These are phyloP conservation scores for Cryptosporidium parvum DNA, from an alignment of 169 alveolate species.

Conservation along the genomic window DNA sequence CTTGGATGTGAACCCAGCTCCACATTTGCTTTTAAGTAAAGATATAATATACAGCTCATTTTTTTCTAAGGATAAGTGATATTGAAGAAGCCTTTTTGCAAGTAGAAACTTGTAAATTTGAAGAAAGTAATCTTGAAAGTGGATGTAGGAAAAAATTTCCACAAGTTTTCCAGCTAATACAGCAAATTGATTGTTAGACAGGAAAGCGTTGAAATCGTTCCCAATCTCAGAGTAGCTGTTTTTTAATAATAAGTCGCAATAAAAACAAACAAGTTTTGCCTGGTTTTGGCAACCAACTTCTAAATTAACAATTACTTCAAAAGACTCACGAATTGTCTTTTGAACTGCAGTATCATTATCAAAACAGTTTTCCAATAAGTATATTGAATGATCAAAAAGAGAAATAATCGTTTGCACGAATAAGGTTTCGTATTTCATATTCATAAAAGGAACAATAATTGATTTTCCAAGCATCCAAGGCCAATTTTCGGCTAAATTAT, in stretches of 20 bases:
- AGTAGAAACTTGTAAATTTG: slow-evolving; percentile 68
- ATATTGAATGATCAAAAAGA: slow-evolving; percentile 31
- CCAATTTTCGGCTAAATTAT: neutral
- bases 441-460: slow-evolving; percentile 27
- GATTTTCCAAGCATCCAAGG: slow-evolving; percentile 35
- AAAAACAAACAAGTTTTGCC: slow-evolving; percentile 38
- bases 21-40: slow-evolving; percentile 87
- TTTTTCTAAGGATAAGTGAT: slow-evolving; percentile 74
- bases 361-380: slow-evolving; percentile 22
- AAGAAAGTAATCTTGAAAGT: slow-evolving; percentile 59
- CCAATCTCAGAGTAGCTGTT: neutral
- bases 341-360: slow-evolving; percentile 28
- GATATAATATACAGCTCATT: slow-evolving; percentile 86
- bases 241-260: slow-evolving; percentile 42
- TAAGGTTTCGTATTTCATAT: neutral
- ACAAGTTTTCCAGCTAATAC: neutral
- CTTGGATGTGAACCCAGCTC: slow-evolving; percentile 90
- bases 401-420: slow-evolving; percentile 33
- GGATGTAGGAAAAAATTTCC: slow-evolving; percentile 54
- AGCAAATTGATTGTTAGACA: neutral
- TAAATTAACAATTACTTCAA: slow-evolving; percentile 62
- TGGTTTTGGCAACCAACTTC: slow-evolving; percentile 75
- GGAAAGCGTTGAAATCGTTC: neutral
- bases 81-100: slow-evolving; percentile 80
- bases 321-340: slow-evolving; percentile 48